phyloP scores from a whole-genome alignment of 2,329 filamentous ascomycete species.

The Fusarium metavorans region DNA sequence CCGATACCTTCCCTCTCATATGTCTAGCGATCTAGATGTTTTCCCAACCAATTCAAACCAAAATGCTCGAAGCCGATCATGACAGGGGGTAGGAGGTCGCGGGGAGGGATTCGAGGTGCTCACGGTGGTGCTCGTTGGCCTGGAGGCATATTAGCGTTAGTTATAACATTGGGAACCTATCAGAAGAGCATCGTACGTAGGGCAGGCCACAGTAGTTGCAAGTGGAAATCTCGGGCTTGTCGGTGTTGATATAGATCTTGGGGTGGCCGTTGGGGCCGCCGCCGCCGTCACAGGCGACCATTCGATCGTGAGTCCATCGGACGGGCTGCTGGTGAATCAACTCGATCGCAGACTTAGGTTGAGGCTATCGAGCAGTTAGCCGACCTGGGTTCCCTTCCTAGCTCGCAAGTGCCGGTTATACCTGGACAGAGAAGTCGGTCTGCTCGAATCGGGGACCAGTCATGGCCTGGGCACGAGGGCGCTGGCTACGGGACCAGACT shows the following conservation, averaged over 20 bases:
- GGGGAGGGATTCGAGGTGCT: slow-evolving; percentile 85
- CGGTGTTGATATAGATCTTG: slow-evolving; percentile 95
- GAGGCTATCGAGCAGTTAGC: slow-evolving; percentile 71
- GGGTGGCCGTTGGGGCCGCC: slow-evolving; percentile 92
- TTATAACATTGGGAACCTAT: neutral
- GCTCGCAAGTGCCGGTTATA: slow-evolving; percentile 56
- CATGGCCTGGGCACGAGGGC: slow-evolving; percentile 86
- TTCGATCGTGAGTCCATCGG: slow-evolving; percentile 84
- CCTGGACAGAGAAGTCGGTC: slow-evolving; percentile 93
- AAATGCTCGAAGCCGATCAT: slow-evolving; percentile 46
- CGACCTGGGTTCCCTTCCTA: slow-evolving; percentile 10
- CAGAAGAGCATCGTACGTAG: slow-evolving; percentile 74
- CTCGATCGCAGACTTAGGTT: slow-evolving; percentile 89
- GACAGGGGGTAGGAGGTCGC: slow-evolving; percentile 84
- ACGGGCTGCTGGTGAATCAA: slow-evolving; percentile 97
- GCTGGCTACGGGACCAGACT: slow-evolving; percentile 90
- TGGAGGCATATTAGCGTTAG: slow-evolving; percentile 52
- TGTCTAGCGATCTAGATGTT: slow-evolving; percentile 21
- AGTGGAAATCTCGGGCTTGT: slow-evolving; percentile 92
- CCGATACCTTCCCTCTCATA: slow-evolving; percentile 15
- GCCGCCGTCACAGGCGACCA: slow-evolving; percentile 91
- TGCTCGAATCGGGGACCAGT: slow-evolving; percentile 95
- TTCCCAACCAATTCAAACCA: slow-evolving; percentile 23
- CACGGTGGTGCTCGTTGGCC: slow-evolving; percentile 91
- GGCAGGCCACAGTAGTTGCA: slow-evolving; percentile 96